Evolutionary conservation across 768 basidiomycete species (phyloP).

Genomic region (Thelephora aurantiotincta): DNA sequence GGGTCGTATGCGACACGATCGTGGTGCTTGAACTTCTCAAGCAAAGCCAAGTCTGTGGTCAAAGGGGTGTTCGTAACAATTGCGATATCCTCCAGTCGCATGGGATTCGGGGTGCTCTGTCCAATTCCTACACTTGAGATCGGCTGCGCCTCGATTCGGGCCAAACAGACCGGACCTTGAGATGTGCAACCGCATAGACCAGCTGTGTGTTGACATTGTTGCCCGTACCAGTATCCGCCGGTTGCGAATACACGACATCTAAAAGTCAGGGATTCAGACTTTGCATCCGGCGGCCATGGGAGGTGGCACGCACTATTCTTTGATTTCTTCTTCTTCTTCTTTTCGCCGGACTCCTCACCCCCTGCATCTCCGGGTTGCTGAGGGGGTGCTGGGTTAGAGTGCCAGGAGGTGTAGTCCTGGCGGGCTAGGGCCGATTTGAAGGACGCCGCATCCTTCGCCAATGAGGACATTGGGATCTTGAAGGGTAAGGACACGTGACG

Average conservation of each 20-base stretch:
- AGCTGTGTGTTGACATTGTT: conserved; percentile 78
- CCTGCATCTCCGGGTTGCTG: conserved; percentile 18
- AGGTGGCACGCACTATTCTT: conserved; percentile 39
- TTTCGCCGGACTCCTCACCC: conserved; percentile 14
- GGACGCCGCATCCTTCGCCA: conserved; percentile 55
- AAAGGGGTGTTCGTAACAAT: conserved; percentile 69
- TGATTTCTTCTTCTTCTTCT: conserved; percentile 44
- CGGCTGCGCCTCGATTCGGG: not conserved
- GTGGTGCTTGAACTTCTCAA: conserved; percentile 73
- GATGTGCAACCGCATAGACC: conserved; percentile 67
- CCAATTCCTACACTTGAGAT: conserved; percentile 25
- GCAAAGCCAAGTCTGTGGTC: conserved; percentile 51
- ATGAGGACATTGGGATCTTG: conserved; percentile 26
- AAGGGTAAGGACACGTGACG: conserved; percentile 2
- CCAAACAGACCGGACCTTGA: conserved; percentile 40
- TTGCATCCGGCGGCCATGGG: conserved; percentile 6
- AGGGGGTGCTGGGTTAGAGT: conserved; percentile 39
- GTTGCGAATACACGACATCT: conserved; percentile 79
- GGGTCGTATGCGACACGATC: conserved; percentile 70
- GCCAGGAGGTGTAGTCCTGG: conserved; percentile 67
- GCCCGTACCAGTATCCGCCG: conserved; percentile 73
- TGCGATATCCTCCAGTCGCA: conserved; percentile 80
- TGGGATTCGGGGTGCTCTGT: conserved; percentile 47
- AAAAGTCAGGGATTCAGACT: conserved; percentile 6
- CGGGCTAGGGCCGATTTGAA: conserved; percentile 53